phyloP scores from a whole-genome alignment of 495 filamentous ascomycete species.

The Gamarada debralockiae region DNA sequence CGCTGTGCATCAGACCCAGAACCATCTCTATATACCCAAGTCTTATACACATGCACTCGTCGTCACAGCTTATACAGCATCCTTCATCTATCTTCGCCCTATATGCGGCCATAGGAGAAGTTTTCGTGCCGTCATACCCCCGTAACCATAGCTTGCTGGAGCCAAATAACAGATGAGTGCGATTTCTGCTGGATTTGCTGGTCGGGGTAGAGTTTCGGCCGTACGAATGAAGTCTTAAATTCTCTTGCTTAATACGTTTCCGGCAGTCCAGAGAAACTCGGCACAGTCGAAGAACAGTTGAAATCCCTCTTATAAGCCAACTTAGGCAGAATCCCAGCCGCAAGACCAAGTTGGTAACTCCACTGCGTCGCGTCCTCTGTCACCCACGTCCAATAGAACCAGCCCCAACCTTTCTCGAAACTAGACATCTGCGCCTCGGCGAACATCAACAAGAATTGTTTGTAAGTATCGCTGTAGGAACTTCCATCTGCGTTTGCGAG shows the following conservation, averaged over 20 bases:
- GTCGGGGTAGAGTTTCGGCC: too few relatives aligned
- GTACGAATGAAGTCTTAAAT: too few relatives aligned
- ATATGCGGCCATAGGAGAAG: too few relatives aligned
- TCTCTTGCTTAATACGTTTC: slow-evolving; percentile 59
- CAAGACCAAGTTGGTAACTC: slow-evolving; percentile 86
- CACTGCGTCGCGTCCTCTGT: slow-evolving; percentile 82
- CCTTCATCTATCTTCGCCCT: neutral
- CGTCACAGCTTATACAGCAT: too few relatives aligned
- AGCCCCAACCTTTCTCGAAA: slow-evolving; percentile 89
- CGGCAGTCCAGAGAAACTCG: slow-evolving; percentile 62
- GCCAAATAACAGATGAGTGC: too few relatives aligned
- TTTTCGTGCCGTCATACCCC: neutral
- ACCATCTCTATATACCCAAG: neutral
- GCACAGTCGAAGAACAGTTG: slow-evolving; percentile 65
- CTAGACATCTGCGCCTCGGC: slow-evolving; percentile 92
- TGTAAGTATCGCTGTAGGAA: slow-evolving; percentile 70
- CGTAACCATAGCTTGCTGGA: neutral
- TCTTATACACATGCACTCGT: too few relatives aligned
- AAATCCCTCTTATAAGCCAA: slow-evolving; percentile 75
- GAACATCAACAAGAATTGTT: slow-evolving; percentile 81
- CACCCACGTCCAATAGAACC: slow-evolving; percentile 98
- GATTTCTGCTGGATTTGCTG: too few relatives aligned
- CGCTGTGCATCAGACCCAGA: slow-evolving; percentile 6
- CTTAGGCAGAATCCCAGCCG: slow-evolving; percentile 75
- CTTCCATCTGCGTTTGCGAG: slow-evolving; percentile 69